Evolutionary conservation across 2,329 filamentous ascomycete genomes (phyloP), one percentile per base, ranked within the genome.

Genomic region (Penicillium sp.): DNA sequence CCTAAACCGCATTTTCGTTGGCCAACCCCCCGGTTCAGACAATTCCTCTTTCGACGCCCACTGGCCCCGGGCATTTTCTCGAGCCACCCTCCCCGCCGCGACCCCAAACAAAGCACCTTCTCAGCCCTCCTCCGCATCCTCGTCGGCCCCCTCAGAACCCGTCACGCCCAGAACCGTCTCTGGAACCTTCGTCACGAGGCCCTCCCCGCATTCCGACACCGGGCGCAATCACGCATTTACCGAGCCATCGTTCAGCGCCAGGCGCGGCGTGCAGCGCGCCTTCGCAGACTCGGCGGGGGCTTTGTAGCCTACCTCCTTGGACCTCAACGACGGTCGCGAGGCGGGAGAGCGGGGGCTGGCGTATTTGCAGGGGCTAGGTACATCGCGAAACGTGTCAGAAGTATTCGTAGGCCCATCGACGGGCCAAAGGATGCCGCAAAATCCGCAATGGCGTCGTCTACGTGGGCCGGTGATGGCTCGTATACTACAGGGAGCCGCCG

Each of bases 211-310:
- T 83, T 91, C 67, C 90, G 88, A 68, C 85, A 88, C 70, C 81
- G 83, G 53, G 77, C 91, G 9, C 92, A 96, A 75, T 88, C 88
- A 37, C 85, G 87, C 55, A 86, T 96, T 62, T 96, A 95, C 71
- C 83, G 83, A 46, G 90, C 88, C 62, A 81, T 96, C 55, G 78
- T 93, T 61, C 80, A 82, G 64, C 84, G 85, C 50, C 88, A 91
- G 74, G 80, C 77, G 48, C 82, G 78, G 65, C 80, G 82, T 59
- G 74, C 76, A 64, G 61, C 61, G 39, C 78, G 82, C 62, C 77
- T 79, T 70, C 78, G 74, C 62, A 61, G 61, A 47, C 37, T 60
- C 37, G 68, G 65, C 9, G 54, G 58, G 39, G 66, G 67, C 8
- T 51, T 73, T 26, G 42, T 68, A 33, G 62, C 64, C 13, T 63